Evolutionary conservation across 1,284 basidiomycete species (phyloP), one percentile per base, ranked within the genome.

Genomic region (Apiotrichum porosum): DNA sequence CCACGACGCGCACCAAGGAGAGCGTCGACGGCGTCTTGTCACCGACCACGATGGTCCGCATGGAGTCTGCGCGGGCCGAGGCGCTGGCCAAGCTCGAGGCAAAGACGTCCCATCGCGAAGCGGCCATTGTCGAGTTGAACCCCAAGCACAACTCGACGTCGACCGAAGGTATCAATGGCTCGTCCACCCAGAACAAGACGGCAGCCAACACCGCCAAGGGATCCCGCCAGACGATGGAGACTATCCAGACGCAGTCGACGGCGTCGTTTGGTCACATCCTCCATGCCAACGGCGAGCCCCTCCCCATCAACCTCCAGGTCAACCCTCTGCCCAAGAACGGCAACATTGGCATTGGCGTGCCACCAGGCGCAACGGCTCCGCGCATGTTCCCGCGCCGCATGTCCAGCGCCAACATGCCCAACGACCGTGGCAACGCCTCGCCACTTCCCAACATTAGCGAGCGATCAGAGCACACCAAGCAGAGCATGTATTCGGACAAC

Each of bases 201-300:
- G 13, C 4, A 4, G 23, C 19, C 13, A 41, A 18, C 3, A 8
- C 8, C 6, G 28, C 9, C 33, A 19, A 35, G 13, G 26, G 18
- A 18, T 33, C n/a, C 38, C 38, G 37, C 21, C 38, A 47, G 17
- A 47, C 42, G 13, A 26, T 44, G 13, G 30, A 43, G 10, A 50
- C 40, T 6, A 21, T 46, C 17, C 31, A 37, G 15, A 51, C 50
- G 22, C 36, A 47, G 10, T 48, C 47, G n/a, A 49, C 47, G 8
- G 67, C 66, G 15, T 70, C 69, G 1, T 73, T 73, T 44, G 71
- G 71, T 0, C 69, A 72, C 47, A 48, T 69, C 8, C 45, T 60
- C 3, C 65, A 68, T 47, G 49, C 45, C 15, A 55, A 66, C 35
- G 68, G 66, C 13, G 44, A 48, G 9, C 65, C 68, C 0, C 33